These are phyloP conservation scores for Monilinia aucupariae DNA, from an alignment of 2,329 filamentous ascomycete genomes.

Conservation along the genomic window DNA sequence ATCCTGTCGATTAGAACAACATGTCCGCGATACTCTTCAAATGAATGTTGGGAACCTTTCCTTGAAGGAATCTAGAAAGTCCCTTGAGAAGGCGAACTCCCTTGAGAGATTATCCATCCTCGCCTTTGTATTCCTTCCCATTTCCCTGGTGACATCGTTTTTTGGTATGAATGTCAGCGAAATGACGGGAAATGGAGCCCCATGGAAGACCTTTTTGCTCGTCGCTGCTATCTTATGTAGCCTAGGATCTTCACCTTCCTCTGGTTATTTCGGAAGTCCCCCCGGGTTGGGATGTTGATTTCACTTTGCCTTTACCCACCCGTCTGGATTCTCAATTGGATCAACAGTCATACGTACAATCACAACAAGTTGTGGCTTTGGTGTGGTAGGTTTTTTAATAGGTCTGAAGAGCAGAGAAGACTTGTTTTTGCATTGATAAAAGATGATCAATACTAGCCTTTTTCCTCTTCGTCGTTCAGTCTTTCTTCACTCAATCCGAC, in stretches of 20 bases:
- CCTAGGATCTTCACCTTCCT: neutral
- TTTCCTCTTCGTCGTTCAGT: no score
- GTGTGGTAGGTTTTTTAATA: neutral
- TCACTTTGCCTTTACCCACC: neutral
- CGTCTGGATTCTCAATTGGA: neutral
- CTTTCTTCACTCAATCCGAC: no score
- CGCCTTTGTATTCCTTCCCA: neutral
- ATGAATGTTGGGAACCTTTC: neutral
- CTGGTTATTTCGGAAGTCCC: neutral
- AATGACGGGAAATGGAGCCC: neutral
- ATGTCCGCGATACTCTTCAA: neutral
- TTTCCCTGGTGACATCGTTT: neutral
- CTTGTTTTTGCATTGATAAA: neutral
- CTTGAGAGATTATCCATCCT: neutral
- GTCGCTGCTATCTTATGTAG: neutral
- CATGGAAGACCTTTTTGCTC: neutral
- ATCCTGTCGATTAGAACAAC: neutral
- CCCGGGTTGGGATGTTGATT: neutral
- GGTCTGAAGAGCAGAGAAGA: neutral
- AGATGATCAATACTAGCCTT: no score
- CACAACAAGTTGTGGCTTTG: neutral
- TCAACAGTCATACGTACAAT: neutral
- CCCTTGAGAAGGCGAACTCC: neutral
- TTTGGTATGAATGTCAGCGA: slow-evolving; percentile 4
- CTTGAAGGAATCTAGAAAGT: neutral